These are phyloP conservation scores for Lactifluus echinatus DNA, from an alignment of 768 basidiomycete genomes.

Conservation along the genomic window DNA sequence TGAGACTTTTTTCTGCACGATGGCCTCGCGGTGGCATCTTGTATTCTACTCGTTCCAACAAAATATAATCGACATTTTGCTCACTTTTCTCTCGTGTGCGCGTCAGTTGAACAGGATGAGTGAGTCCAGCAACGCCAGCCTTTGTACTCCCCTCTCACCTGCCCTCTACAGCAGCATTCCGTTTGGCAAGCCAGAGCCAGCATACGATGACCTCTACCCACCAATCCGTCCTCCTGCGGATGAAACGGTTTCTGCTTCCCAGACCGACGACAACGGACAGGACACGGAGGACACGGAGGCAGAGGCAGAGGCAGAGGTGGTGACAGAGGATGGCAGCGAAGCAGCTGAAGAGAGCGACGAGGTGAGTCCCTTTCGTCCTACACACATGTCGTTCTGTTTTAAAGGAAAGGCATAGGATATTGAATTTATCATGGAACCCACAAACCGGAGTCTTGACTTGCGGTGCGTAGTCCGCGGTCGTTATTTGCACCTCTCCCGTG, in stretches of 20 bases:
- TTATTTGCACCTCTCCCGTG: background rate
- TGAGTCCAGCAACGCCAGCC: conserved; percentile 13
- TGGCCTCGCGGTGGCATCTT: background rate
- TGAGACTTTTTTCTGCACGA: conserved; percentile 9
- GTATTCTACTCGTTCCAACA: conserved; percentile 19
- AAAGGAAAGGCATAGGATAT: conserved; percentile 47
- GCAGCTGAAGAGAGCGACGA: conserved; percentile 33
- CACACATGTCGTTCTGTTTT: background rate
- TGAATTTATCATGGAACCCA: conserved; percentile 85
- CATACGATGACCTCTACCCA: conserved; percentile 11
- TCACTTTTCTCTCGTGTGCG: conserved; percentile 15
- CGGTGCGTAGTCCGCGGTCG: conserved; percentile 35
- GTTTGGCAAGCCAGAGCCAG: conserved; percentile 1
- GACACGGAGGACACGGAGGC: conserved; percentile 21
- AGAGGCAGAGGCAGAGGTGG: conserved; percentile 26
- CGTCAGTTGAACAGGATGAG: conserved; percentile 18
- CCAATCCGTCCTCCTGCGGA: conserved; percentile 20
- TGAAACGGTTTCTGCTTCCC: background rate
- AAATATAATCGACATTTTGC: conserved; percentile 17
- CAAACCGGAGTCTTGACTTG: conserved; percentile 64
- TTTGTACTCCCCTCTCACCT: background rate
- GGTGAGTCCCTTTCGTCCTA: conserved; percentile 40
- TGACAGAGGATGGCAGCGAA: conserved; percentile 33
- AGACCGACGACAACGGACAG: conserved; percentile 16
- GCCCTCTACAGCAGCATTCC: conserved; percentile 4